Conservation (phyloP, 257 asterid genomes). For the Gentiana straminea region DNA sequence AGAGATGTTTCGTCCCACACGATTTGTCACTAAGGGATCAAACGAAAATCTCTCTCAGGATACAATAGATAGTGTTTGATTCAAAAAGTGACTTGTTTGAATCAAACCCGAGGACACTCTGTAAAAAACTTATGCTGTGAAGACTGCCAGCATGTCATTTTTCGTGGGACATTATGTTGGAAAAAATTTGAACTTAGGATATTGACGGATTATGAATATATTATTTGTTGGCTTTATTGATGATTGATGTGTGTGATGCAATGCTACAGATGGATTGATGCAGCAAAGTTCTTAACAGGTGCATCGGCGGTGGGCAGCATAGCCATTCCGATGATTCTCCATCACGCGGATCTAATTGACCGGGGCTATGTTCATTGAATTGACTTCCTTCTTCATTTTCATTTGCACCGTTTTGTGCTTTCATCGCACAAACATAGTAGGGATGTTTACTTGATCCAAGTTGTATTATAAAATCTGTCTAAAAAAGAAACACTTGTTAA, state of each 20-base stretch:
- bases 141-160: too few species aligned
- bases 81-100: too few species aligned
- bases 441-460: too few species aligned
- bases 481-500: conserved; percentile 5
- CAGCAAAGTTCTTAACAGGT: conserved; percentile 90
- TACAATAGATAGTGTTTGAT: too few species aligned
- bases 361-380: conserved; percentile 92
- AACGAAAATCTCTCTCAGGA: too few species aligned
- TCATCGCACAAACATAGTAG: conserved; percentile 49
- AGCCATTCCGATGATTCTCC: conserved; percentile 87
- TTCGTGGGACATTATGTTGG: too few species aligned
- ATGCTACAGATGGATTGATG: conserved; percentile 68
- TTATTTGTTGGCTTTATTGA: background rate
- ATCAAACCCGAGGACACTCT: too few species aligned
- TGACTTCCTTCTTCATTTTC: conserved; percentile 83
- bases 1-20: too few species aligned
- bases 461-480: background rate
- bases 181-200: too few species aligned
- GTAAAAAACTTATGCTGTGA: too few species aligned
- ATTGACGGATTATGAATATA: background rate
- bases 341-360: conserved; percentile 81
- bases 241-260: background rate
- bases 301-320: conserved; percentile 95
- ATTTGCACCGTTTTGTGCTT: conserved; percentile 85
- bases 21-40: too few species aligned